Percentiles rank a stretch among this genome's conserved stretches.
These are phyloP conservation scores for Amphicarpaea edgeworthii DNA, from an alignment of 306 rosid species.

Conservation along the genomic window DNA sequence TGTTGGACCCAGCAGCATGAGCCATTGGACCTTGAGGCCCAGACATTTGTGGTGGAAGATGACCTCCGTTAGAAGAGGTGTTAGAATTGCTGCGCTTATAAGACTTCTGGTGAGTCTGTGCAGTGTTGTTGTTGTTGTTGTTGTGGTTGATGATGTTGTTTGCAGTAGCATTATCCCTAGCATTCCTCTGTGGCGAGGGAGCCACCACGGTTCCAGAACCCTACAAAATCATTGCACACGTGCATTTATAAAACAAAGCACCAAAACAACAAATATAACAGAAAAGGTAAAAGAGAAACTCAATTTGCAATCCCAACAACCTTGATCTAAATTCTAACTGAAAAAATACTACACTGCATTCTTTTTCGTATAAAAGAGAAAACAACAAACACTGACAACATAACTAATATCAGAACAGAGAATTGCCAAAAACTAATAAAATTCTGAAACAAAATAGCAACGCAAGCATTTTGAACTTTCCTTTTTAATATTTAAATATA, in stretches of 20 bases:
- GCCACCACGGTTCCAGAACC: conserved; percentile 55
- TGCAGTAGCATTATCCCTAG: conserved; percentile 47
- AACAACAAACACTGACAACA: background rate
- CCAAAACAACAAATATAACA: background rate
- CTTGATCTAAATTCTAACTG: background rate
- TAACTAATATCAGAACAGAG: background rate
- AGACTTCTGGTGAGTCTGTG: conserved; percentile 54
- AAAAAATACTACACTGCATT: background rate
- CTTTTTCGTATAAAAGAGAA: background rate
- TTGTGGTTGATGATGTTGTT: conserved; percentile 38
- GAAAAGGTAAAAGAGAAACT: background rate
- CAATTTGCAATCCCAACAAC: conserved; percentile 1
- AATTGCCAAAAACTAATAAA: no score
- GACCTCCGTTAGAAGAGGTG: conserved; percentile 65
- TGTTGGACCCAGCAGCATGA: conserved; percentile 53
- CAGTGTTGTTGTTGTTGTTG: conserved; percentile 46
- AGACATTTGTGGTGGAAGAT: conserved; percentile 47
- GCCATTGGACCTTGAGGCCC: conserved; percentile 50
- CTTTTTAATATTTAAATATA: background rate
- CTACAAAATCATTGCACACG: conserved; percentile 51
- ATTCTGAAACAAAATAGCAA: background rate
- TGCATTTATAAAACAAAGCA: conserved; percentile 31
- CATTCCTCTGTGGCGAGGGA: conserved; percentile 64
- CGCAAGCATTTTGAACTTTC: background rate
- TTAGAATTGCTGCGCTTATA: conserved; percentile 58